These are phyloP conservation scores for Aspergillus niger DNA, from an alignment of 2,329 filamentous ascomycete species.

Conservation along the genomic window DNA sequence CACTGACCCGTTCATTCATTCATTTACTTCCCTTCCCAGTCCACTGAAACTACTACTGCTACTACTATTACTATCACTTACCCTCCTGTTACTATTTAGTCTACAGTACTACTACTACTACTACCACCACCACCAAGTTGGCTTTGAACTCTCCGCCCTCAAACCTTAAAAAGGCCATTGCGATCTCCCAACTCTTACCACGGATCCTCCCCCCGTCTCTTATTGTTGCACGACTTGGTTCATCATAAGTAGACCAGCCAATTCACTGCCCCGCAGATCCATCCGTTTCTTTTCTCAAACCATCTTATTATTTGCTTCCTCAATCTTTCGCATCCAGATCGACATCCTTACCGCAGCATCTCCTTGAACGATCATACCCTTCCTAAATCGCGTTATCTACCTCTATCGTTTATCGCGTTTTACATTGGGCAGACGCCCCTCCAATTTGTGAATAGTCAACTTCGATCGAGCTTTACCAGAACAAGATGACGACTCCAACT, in stretches of 20 bases:
- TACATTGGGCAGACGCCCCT: background rate
- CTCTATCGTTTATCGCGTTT: background rate
- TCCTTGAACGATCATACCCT: background rate
- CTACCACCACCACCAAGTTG: too few relatives aligned
- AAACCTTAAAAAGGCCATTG: background rate
- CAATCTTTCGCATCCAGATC: background rate
- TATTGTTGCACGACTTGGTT: background rate
- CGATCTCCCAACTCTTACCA: background rate
- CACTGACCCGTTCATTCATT: background rate
- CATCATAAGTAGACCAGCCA: background rate
- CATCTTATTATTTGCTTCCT: too few relatives aligned
- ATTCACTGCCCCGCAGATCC: background rate
- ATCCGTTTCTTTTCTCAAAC: background rate
- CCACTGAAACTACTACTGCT: background rate
- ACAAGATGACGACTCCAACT: slow-evolving; percentile 58
- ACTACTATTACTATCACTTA: background rate
- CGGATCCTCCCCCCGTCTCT: background rate
- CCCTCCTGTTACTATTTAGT: too few relatives aligned
- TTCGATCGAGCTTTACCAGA: background rate
- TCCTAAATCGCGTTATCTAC: background rate
- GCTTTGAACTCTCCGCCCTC: background rate
- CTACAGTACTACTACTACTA: too few relatives aligned
- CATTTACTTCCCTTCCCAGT: background rate
- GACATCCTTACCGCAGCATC: background rate
- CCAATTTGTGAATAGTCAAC: background rate